Base-by-base conservation (phyloP, 202 grass and related monocot genomes). In the Saccharum hybrid region DNA sequence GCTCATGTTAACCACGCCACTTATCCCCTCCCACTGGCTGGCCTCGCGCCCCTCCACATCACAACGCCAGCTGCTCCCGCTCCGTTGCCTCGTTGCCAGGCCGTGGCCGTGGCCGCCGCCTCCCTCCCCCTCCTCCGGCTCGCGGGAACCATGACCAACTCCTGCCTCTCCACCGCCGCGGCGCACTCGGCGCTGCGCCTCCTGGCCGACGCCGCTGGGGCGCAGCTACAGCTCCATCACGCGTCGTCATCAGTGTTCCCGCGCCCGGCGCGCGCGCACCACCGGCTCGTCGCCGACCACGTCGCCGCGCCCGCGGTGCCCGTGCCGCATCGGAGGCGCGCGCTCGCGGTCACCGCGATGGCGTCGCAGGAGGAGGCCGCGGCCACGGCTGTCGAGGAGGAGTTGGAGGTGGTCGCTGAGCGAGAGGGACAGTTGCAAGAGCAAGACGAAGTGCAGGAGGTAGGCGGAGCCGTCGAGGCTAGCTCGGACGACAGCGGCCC, bases 321-420 rank as follows among this genome's bases (percentile, higher is more conserved):
- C 2, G 63, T 34, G n/a, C 74, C 67, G 40, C 13, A 19, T 23
- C 49, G 38, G 68, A 83, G 40, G 48, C 73, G 73, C n/a, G 10
- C 13, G 40, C 63, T 68, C 26, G 40, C 46, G 13, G 83, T 79
- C 71, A 71, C 77, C 5, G 86, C 78, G 3, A 68, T 88, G 23
- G 83, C 86, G 40, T 88, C 87, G 33, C 89, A 87, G 41, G 90
- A 97, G 75, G 92, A 97, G 83, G 80, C 71, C 56, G 43, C 62
- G 26, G 82, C 86, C 16, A 75, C 83, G 33, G 31, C 83, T 30
- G 85, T 87, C 63, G 81, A 93, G 14, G 87, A 88, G 10, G 83
- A 65, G 4, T 51, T 39, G 4, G 78, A 62, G 31, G 73, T 4
- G 42, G 38, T 46, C 7, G 56, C 38, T 38, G 10, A 72, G 22